phyloP scores from a whole-genome alignment of 768 basidiomycete genomes.

The Tulasnella sp. region DNA sequence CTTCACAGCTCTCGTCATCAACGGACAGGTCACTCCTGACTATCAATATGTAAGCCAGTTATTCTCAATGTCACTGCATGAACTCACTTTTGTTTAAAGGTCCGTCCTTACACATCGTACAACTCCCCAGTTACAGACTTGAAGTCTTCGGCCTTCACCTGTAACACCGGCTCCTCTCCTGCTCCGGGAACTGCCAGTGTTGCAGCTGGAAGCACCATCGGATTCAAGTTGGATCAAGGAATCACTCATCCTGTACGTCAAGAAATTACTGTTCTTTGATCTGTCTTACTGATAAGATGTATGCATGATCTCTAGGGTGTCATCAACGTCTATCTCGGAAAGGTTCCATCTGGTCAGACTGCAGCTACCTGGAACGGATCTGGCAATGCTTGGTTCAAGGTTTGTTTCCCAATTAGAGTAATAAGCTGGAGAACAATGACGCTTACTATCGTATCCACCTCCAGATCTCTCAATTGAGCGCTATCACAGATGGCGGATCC shows the following conservation, averaged over 20 bases:
- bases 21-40: not conserved
- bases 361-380: conserved; percentile 12
- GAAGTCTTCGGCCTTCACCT: not conserved
- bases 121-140: not conserved
- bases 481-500: conserved; percentile 1
- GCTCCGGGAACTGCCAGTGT: conserved; percentile 7
- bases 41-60: too few species aligned
- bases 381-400: conserved; percentile 36
- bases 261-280: conserved; percentile 16
- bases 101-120: not conserved
- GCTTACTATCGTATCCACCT: not conserved
- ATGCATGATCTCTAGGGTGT: not conserved
- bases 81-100: not conserved
- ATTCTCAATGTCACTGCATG: too few species aligned
- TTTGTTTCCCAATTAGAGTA: not conserved
- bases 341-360: conserved; percentile 7
- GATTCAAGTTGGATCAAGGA: conserved; percentile 11
- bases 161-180: not conserved
- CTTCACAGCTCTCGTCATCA: conserved; percentile 1
- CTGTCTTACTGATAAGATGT: not conserved
- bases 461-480: not conserved
- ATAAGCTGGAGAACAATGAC: too few species aligned
- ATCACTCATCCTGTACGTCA: conserved; percentile 19
- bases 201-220: conserved; percentile 11
- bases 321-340: conserved; percentile 1